Conservation (phyloP, 2,329 filamentous ascomycete species). For the Phaeosphaeriaceae sp. region DNA sequence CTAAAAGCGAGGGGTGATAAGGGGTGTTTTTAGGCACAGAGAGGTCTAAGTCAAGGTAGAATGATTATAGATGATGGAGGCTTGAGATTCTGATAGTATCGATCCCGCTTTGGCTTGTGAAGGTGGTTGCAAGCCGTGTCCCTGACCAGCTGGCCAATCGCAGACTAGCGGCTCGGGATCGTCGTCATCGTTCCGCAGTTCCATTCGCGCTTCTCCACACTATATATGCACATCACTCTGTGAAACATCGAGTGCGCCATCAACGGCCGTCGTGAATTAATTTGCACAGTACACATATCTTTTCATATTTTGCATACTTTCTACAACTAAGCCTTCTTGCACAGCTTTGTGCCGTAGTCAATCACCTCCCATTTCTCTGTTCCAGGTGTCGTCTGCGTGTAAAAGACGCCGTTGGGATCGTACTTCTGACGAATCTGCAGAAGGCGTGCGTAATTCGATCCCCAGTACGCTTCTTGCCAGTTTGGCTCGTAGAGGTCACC, state of each 20-base stretch:
- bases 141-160: conserved; percentile 20
- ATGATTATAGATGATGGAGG: neutral
- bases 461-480: conserved; percentile 47
- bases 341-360: conserved; percentile 45
- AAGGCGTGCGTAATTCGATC: conserved; percentile 41
- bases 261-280: neutral
- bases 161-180: conserved; percentile 20
- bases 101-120: conserved; percentile 32
- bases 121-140: conserved; percentile 17
- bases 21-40: conserved; percentile 10
- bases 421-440: conserved; percentile 39
- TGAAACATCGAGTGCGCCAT: neutral
- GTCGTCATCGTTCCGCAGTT: conserved; percentile 26
- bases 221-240: neutral
- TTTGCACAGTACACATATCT: neutral
- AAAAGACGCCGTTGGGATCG: conserved; percentile 45
- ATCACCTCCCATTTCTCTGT: conserved; percentile 44
- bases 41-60: neutral
- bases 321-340: conserved; percentile 23
- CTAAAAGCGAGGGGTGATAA: conserved; percentile 6
- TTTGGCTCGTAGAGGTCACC: conserved; percentile 46
- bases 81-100: conserved; percentile 10
- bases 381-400: conserved; percentile 42
- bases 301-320: neutral
- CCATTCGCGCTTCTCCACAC: conserved; percentile 8